Conservation (phyloP, 2,329 filamentous ascomycete genomes). For the Colletotrichum destructivum region DNA sequence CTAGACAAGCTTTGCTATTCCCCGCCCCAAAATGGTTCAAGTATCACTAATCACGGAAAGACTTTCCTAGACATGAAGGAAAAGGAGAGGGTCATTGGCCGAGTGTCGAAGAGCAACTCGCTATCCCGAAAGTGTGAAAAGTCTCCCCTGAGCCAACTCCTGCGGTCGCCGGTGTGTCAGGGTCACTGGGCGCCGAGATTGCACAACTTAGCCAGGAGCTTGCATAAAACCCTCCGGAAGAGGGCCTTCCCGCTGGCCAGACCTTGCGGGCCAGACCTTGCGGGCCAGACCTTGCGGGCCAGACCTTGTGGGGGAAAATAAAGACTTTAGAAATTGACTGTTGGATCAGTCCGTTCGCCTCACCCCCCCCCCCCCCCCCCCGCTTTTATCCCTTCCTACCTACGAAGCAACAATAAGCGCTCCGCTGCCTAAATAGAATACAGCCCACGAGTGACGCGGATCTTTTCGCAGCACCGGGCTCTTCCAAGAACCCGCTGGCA, state of each 20-base stretch:
- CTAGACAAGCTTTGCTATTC: not conserved
- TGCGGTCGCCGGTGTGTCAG: not conserved
- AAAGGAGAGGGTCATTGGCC: not conserved
- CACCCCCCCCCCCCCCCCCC: not conserved
- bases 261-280: slow-evolving; percentile 12
- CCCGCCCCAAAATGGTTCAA: not conserved
- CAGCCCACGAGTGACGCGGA: not conserved
- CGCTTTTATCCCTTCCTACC: too few relatives aligned
- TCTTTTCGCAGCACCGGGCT: not conserved
- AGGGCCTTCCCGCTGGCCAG: slow-evolving; percentile 17
- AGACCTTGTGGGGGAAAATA: slow-evolving; percentile 29
- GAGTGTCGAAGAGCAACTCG: not conserved
- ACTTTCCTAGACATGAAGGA: too few relatives aligned
- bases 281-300: too few relatives aligned
- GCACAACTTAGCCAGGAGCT: slow-evolving; percentile 18
- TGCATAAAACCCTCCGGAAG: slow-evolving; percentile 34
- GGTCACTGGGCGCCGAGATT: slow-evolving; percentile 20
- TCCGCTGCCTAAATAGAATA: too few relatives aligned
- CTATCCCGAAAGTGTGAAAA: slow-evolving; percentile 14
- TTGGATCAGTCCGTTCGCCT: not conserved
- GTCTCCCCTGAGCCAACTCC: not conserved
- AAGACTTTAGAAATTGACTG: slow-evolving; percentile 26
- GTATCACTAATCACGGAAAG: not conserved
- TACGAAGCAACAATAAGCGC: not conserved
- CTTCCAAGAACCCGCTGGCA: not conserved